A percentile compares a stretch with the other conserved stretches of the same genome.
phyloP scores from a whole-genome alignment of 306 rosid species.

The Cucurbita maxima region DNA sequence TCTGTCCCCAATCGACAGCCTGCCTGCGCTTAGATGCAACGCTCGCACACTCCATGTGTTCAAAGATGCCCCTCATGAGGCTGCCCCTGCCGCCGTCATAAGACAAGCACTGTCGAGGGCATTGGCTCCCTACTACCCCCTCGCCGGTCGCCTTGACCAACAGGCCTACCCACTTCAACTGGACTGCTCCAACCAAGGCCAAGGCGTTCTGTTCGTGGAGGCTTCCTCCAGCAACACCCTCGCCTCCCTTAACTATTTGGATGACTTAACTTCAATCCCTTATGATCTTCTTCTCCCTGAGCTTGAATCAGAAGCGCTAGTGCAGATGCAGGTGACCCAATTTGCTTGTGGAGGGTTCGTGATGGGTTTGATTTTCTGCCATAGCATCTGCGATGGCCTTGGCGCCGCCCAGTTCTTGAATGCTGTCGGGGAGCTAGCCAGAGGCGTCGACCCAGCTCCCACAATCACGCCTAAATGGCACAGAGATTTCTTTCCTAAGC shows the following conservation, averaged over 20 bases:
- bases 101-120: constrained; percentile 54
- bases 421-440: constrained; percentile 52
- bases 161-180: constrained; percentile 19
- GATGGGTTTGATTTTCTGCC: constrained; percentile 59
- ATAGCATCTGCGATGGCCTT: constrained; percentile 67
- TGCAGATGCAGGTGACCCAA: constrained; percentile 59
- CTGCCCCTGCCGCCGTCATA: constrained; percentile 21
- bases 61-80: constrained; percentile 20
- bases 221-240: constrained; percentile 40
- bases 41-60: constrained; percentile 64
- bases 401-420: constrained; percentile 82
- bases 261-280: constrained; percentile 26
- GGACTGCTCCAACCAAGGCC: constrained; percentile 40
- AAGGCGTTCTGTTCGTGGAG: constrained; percentile 52
- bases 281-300: constrained; percentile 38
- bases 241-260: constrained; percentile 26
- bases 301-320: constrained; percentile 28
- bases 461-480: constrained; percentile 45
- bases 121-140: constrained; percentile 62
- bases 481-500: constrained; percentile 27
- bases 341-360: constrained; percentile 66
- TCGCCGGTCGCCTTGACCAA: constrained; percentile 39
- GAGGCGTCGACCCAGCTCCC: constrained; percentile 23
- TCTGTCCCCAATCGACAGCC: constrained; percentile 38
- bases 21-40: constrained; percentile 43